A percentile compares a stretch with the other conserved stretches of the same genome.
Conservation (phyloP, 768 basidiomycete genomes). For the Boletus sensibilis region DNA sequence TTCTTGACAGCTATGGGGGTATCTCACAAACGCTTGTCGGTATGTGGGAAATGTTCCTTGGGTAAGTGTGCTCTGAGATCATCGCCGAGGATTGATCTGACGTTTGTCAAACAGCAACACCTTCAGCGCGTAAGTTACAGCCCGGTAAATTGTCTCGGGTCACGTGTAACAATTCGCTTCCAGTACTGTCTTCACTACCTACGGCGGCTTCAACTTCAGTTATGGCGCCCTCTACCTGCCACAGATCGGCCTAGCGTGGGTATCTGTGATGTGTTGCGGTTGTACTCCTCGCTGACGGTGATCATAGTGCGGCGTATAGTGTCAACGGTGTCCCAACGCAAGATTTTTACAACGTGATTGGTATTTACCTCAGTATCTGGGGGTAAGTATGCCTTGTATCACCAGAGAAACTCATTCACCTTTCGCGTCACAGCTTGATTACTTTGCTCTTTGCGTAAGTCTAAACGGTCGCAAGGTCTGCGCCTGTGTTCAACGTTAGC, state of each 20-base stretch:
- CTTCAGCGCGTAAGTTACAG: slow-evolving; percentile 24
- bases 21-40: slow-evolving; percentile 31
- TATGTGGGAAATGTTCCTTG: slow-evolving; percentile 35
- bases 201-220: slow-evolving; percentile 31
- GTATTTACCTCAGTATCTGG: slow-evolving; percentile 31
- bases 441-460: slow-evolving; percentile 27
- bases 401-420: background rate
- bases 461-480: background rate
- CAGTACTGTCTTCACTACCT: slow-evolving; percentile 29
- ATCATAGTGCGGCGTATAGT: slow-evolving; percentile 24
- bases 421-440: slow-evolving; percentile 15
- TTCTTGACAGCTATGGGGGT: slow-evolving; percentile 27
- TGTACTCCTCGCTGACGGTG: background rate
- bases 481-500: background rate
- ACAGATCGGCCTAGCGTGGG: slow-evolving; percentile 27
- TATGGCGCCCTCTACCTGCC: slow-evolving; percentile 30
- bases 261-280: background rate
- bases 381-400: slow-evolving; percentile 9
- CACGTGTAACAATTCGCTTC: background rate
- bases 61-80: slow-evolving; percentile 13
- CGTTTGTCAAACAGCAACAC: slow-evolving; percentile 21
- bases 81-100: slow-evolving; percentile 4
- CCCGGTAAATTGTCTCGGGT: background rate
- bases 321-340: slow-evolving; percentile 23
- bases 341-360: slow-evolving; percentile 27